Conservation (phyloP, 139 green algal species). For the Tetradesmus lagerheimii region DNA sequence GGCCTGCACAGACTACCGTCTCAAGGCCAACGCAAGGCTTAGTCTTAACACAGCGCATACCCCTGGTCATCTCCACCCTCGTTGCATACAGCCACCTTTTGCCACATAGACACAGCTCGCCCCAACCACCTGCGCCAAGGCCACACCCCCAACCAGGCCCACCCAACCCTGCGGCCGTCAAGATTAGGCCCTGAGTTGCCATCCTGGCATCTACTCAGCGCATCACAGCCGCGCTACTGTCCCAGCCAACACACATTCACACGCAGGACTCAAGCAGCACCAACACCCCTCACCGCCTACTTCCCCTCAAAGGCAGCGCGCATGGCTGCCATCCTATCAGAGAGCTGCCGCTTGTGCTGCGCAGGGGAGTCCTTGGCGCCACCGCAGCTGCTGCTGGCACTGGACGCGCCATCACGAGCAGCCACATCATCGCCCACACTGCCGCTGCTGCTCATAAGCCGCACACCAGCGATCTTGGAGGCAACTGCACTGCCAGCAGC, state of each 20-base stretch:
- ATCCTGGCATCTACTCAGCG: too few species aligned
- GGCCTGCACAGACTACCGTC: too few species aligned
- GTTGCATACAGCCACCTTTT: too few species aligned
- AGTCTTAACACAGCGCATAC: not conserved
- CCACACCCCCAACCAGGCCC: too few species aligned
- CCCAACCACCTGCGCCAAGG: too few species aligned
- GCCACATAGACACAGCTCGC: too few species aligned
- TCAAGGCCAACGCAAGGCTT: not conserved
- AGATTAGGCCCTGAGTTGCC: too few species aligned
- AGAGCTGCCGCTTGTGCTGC: constrained; percentile 1
- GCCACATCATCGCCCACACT: not conserved
- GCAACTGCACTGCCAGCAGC: not conserved
- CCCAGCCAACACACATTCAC: too few species aligned
- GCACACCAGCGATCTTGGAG: not conserved
- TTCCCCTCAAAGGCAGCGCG: constrained; percentile 33
- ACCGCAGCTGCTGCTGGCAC: not conserved
- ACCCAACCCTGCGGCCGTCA: too few species aligned
- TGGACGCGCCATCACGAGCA: not conserved
- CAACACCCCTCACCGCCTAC: not conserved
- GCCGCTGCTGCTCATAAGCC: not conserved
- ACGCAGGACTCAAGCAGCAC: not conserved
- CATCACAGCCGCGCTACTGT: too few species aligned
- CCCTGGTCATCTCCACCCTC: not conserved
- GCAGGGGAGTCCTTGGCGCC: not conserved
- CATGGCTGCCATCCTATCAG: constrained; percentile 39